Evolutionary conservation across 495 filamentous ascomycete species (phyloP).

Genomic region (Copromyces sp.): DNA sequence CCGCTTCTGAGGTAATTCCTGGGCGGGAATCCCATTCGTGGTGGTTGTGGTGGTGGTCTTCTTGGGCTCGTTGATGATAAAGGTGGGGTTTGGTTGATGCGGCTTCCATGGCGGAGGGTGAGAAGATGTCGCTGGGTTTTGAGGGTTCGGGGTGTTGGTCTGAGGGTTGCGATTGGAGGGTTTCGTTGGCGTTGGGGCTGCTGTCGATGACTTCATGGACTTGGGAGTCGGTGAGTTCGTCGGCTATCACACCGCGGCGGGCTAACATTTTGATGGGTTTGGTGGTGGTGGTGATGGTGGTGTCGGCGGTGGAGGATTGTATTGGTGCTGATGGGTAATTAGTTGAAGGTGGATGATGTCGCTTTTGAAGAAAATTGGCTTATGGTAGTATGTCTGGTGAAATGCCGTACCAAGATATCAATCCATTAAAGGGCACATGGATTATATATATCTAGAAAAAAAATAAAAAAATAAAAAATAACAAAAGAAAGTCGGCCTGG

Average conservation of each 20-base stretch:
- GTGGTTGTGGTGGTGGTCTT: background rate
- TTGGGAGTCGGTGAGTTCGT: background rate
- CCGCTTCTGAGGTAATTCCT: background rate
- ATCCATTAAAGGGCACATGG: background rate
- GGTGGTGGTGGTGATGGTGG: background rate
- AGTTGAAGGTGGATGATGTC: background rate
- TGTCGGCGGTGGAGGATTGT: background rate
- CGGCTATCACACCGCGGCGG: background rate
- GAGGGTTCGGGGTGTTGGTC: background rate
- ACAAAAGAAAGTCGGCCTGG: too few species aligned
- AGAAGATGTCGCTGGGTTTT: background rate
- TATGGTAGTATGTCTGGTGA: too few species aligned
- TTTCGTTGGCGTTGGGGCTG: background rate
- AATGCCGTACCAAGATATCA: background rate
- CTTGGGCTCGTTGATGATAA: background rate
- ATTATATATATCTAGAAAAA: background rate
- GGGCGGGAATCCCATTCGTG: background rate
- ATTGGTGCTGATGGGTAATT: background rate
- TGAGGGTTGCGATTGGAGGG: background rate
- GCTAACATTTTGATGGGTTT: background rate
- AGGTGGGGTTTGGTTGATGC: background rate
- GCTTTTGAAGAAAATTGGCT: background rate
- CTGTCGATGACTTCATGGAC: background rate
- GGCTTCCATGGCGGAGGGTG: background rate
- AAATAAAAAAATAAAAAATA: background rate